Evolutionary conservation across 2,329 filamentous ascomycete genomes (phyloP).

Genomic region (Ophiocordyceps sinensis): DNA sequence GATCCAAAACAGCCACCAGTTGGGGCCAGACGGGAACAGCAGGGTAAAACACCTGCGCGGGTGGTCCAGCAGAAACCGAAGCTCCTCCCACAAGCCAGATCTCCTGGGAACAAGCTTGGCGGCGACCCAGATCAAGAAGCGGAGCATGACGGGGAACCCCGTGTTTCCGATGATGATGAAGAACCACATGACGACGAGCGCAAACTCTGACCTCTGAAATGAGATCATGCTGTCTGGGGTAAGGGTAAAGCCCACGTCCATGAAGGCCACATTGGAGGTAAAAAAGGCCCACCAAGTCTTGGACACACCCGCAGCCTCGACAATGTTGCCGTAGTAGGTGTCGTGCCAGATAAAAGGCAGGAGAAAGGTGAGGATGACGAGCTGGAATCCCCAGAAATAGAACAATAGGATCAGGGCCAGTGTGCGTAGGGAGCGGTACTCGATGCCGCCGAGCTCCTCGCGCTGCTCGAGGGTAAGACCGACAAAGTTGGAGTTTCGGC

Average conservation of each 20-base stretch:
- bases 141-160: constrained; percentile 86
- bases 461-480: constrained; percentile 80
- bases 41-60: constrained; percentile 93
- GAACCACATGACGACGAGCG: constrained; percentile 65
- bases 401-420: constrained; percentile 60
- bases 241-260: constrained; percentile 85
- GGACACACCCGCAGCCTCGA: constrained; percentile 46
- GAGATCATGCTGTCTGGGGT: constrained; percentile 90
- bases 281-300: constrained; percentile 88
- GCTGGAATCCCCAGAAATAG: constrained; percentile 75
- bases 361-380: constrained; percentile 59
- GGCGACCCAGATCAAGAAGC: constrained; percentile 76
- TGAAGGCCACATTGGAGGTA: constrained; percentile 77
- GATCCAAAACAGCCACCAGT: constrained; percentile 91
- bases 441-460: constrained; percentile 89
- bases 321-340: constrained; percentile 45
- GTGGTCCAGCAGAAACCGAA: constrained; percentile 83
- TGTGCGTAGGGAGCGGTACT: constrained; percentile 84
- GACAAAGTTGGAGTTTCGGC: constrained; percentile 83
- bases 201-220: constrained; percentile 64
- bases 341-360: constrained; percentile 66
- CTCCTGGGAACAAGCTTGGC: constrained; percentile 50
- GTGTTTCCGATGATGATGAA: constrained; percentile 93
- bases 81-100: constrained; percentile 73
- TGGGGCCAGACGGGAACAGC: constrained; percentile 77